phyloP scores from a whole-genome alignment of 371 early-diverging fungal species.

The Rhizopus delemar region DNA sequence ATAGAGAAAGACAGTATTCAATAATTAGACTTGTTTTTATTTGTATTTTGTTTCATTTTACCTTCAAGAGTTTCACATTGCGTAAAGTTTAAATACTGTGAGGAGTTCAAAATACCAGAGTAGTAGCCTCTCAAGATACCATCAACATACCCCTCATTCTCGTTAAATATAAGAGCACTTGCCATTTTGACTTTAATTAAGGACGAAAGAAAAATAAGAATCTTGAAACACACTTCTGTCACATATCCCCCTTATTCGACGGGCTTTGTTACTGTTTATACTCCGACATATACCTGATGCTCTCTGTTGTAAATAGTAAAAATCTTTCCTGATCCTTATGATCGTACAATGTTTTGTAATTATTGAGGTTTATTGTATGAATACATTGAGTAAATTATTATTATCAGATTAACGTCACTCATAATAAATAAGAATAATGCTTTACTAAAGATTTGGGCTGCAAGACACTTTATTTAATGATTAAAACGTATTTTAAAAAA shows the following conservation, averaged over 20 bases:
- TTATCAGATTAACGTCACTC: too few species aligned
- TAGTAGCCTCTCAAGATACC: conserved; percentile 95
- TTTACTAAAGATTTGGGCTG: too few species aligned
- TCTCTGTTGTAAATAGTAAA: too few species aligned
- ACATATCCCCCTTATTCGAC: conserved; percentile 1
- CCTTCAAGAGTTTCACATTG: conserved; percentile 99
- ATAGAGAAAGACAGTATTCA: too few species aligned
- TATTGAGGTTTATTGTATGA: too few species aligned
- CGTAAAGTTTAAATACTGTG: conserved; percentile 90
- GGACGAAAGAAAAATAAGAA: neutral
- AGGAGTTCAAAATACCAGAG: conserved; percentile 76
- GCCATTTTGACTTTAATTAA: conserved; percentile 52
- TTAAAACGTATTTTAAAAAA: too few species aligned
- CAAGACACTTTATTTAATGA: too few species aligned
- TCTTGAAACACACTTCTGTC: conserved; percentile 2
- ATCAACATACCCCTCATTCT: conserved; percentile 91
- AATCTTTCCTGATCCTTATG: too few species aligned
- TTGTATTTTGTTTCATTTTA: conserved; percentile 28
- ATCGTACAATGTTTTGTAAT: too few species aligned
- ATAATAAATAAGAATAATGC: too few species aligned
- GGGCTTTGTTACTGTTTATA: neutral
- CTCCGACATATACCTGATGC: neutral
- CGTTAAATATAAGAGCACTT: conserved; percentile 80
- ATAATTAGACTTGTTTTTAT: neutral
- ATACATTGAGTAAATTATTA: too few species aligned